phyloP scores from a whole-genome alignment of 495 filamentous ascomycete genomes.

The Thermochaetoides thermophila region DNA sequence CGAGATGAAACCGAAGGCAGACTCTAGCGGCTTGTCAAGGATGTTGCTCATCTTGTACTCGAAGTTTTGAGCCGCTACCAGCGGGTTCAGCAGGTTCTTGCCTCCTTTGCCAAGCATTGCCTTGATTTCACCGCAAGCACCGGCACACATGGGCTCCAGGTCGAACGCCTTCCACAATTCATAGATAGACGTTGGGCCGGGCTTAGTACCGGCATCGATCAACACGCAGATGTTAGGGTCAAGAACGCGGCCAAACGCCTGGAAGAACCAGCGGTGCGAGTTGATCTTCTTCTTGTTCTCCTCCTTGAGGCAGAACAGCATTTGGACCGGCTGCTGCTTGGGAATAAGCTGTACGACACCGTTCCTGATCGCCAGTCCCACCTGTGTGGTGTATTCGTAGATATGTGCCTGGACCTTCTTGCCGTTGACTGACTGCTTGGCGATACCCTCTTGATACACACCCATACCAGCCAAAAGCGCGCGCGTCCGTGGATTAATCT shows the following conservation, averaged over 20 bases:
- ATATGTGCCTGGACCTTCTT: slow-evolving; percentile 98
- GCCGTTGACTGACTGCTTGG: slow-evolving; percentile 92
- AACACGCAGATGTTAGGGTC: slow-evolving; percentile 95
- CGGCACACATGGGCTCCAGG: slow-evolving; percentile 89
- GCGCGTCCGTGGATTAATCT: slow-evolving; percentile 87
- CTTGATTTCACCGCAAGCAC: slow-evolving; percentile 98
- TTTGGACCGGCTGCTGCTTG: slow-evolving; percentile 71
- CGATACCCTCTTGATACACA: slow-evolving; percentile 96
- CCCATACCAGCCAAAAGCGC: slow-evolving; percentile 87
- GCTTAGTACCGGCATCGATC: slow-evolving; percentile 90
- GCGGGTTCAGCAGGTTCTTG: slow-evolving; percentile 80
- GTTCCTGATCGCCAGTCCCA: slow-evolving; percentile 75
- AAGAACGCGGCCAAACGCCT: slow-evolving; percentile 84
- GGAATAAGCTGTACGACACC: slow-evolving; percentile 71
- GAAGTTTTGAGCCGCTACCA: slow-evolving; percentile 96
- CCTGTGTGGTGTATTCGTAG: slow-evolving; percentile 97
- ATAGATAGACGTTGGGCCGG: slow-evolving; percentile 87
- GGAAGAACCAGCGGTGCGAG: slow-evolving; percentile 98
- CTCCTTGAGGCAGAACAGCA: slow-evolving; percentile 98
- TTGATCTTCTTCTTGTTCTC: slow-evolving; percentile 99
- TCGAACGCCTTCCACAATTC: slow-evolving; percentile 98
- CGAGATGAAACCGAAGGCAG: slow-evolving; percentile 93
- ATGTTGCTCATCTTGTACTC: slow-evolving; percentile 99
- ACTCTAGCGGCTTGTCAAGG: slow-evolving; percentile 94
- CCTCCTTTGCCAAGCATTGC: slow-evolving; percentile 85